Base-by-base conservation (phyloP, 139 green algal species). In the Pseudopediastrum boryanum region DNA sequence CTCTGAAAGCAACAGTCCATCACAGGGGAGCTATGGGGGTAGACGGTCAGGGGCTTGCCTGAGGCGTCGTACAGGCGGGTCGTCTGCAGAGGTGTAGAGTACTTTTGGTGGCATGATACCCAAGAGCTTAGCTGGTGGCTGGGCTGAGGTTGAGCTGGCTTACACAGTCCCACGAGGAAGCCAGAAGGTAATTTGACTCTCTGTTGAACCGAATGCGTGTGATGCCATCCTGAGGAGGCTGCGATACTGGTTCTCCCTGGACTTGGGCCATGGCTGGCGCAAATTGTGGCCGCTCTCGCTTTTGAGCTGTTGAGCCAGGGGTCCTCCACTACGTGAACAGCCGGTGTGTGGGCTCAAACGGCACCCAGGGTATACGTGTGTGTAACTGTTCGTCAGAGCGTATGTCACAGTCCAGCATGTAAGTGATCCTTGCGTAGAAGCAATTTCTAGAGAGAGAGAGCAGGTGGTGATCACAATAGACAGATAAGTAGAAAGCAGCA, bases 131-230 rank as follows among this genome's bases (percentile, higher is more conserved):
- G 35, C 3, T 0, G 8, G 16, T 50, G 29, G 27, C 36, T 25
- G 36, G 21, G 50, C 35, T 64, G 13, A 10, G 36, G 58, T 12
- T n/a, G 27, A 35, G 33, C 19, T 21, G 6, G 33, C 69, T 31
- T 61, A 96, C 92, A 82, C 85, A 78, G 44, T 96, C 92, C 92
- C 92, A 96, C 1, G 87, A 94, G 3, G 90, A 90, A 2, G 86
- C 87, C 10, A 96, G 48, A n/a, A 96, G 80, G 31, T 82, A 50
- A 61, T 89, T 77, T 4, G 75, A 88, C 6, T 75, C 66, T 0
- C 50, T 68, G n/a, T 78, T 87, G 46, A 93, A 96, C 0, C 75
- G 46, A 3, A 96, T 63, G 10, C 70, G 78, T 12, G 92, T 89
- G 35, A 96, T 89, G 41, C 92, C 92, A 61, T 96, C 92, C 1